These are phyloP conservation scores for Candida sphagnicola DNA, from an alignment of 805 yeast species.

Conservation along the genomic window DNA sequence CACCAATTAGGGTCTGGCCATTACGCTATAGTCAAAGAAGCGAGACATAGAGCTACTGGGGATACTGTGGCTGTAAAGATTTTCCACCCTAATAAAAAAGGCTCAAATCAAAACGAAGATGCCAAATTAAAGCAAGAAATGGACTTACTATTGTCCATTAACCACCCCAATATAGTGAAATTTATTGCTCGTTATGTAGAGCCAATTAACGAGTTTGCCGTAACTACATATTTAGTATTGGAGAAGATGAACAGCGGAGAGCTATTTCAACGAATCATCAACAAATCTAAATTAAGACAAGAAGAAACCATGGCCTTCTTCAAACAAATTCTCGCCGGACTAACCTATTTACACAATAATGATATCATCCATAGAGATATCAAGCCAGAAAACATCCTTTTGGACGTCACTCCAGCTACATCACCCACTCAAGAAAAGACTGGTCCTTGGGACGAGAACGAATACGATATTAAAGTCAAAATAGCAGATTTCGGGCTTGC, in stretches of 20 bases:
- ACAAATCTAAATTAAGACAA: conserved; percentile 57
- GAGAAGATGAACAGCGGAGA: conserved; percentile 78
- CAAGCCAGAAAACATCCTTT: conserved; percentile 41
- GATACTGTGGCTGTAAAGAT: conserved; percentile 69
- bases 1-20: conserved; percentile 70
- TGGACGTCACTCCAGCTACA: conserved; percentile 47
- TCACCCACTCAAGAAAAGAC: conserved; percentile 24
- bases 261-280: conserved; percentile 65
- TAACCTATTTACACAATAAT: conserved; percentile 34
- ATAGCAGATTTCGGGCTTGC: conserved; percentile 82
- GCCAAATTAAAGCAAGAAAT: conserved; percentile 59
- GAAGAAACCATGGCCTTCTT: conserved; percentile 60
- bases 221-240: conserved; percentile 58
- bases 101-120: conserved; percentile 24
- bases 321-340: conserved; percentile 40
- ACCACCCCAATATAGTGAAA: conserved; percentile 69
- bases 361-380: conserved; percentile 44
- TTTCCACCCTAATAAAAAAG: conserved; percentile 51
- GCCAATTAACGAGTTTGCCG: conserved; percentile 46
- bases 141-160: conserved; percentile 57
- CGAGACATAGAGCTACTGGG: conserved; percentile 54
- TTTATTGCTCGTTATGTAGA: conserved; percentile 56
- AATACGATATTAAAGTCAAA: conserved; percentile 61
- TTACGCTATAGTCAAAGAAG: conserved; percentile 77
- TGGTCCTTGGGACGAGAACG: conserved; percentile 60